Percentiles rank a stretch among this genome's conserved stretches.
Evolutionary conservation across 2,329 filamentous ascomycete species (phyloP).

Genomic region (Talaromyces marneffei): DNA sequence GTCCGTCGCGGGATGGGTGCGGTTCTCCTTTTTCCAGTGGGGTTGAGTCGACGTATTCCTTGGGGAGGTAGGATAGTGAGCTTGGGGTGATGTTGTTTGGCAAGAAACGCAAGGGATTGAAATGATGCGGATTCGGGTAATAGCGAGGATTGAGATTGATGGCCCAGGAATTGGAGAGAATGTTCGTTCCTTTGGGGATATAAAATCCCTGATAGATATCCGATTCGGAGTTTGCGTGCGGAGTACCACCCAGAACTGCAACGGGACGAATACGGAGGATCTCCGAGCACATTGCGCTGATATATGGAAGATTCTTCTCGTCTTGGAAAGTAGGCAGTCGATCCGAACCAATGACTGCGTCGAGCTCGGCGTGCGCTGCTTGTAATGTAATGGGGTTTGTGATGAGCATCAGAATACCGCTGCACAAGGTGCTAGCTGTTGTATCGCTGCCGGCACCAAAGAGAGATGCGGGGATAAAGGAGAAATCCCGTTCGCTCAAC

Average conservation of each 20-base stretch:
- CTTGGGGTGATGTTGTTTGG: not conserved
- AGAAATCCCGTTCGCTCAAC: constrained; percentile 42
- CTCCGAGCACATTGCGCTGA: constrained; percentile 26
- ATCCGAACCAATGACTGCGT: constrained; percentile 22
- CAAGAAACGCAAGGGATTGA: constrained; percentile 20
- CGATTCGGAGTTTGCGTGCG: constrained; percentile 42
- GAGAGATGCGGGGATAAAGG: constrained; percentile 28
- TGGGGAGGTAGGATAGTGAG: not conserved
- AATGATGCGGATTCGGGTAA: constrained; percentile 19
- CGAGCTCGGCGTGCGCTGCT: constrained; percentile 32
- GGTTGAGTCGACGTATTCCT: not conserved
- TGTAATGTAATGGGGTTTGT: constrained; percentile 38
- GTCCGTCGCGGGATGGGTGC: constrained; percentile 29
- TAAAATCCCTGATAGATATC: constrained; percentile 42
- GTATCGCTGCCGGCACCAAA: not conserved
- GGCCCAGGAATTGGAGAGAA: constrained; percentile 25
- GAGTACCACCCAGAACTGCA: constrained; percentile 39
- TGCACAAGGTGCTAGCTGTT: constrained; percentile 15
- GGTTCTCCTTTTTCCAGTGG: constrained; percentile 11
- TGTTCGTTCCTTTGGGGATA: constrained; percentile 43
- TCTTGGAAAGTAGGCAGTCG: constrained; percentile 26
- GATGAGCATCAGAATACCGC: constrained; percentile 44
- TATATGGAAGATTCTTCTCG: constrained; percentile 24
- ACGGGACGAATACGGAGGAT: constrained; percentile 30
- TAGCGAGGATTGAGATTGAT: constrained; percentile 20